Conservation (phyloP, 2,329 filamentous ascomycete species). For the Colletotrichum sp. region DNA sequence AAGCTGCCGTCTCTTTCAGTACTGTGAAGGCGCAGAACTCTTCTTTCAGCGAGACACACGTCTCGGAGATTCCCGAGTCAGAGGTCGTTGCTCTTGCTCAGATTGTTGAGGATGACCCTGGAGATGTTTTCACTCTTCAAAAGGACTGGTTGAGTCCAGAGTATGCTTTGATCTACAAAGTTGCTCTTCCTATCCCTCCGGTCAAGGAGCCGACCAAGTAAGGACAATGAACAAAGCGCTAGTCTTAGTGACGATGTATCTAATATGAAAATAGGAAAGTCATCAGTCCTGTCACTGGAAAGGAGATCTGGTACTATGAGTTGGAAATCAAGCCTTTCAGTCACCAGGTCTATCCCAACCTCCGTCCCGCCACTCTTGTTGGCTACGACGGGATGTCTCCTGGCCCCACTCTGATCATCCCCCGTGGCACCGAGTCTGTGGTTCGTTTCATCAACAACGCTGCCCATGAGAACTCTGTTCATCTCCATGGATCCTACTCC, state of each 20-base stretch:
- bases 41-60: background rate
- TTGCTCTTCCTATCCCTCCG: constrained; percentile 48
- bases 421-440: constrained; percentile 49
- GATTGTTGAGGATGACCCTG: background rate
- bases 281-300: constrained; percentile 37
- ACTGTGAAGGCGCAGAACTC: background rate
- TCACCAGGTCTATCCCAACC: constrained; percentile 41
- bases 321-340: constrained; percentile 37
- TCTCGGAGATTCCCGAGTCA: background rate
- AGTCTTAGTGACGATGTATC: background rate
- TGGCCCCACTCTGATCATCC: constrained; percentile 53
- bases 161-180: constrained; percentile 27
- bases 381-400: constrained; percentile 56
- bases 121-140: background rate
- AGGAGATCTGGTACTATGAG: constrained; percentile 40
- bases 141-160: constrained; percentile 26
- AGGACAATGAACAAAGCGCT: constrained; percentile 9
- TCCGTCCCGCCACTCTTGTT: constrained; percentile 27
- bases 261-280: constrained; percentile 27
- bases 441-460: constrained; percentile 57
- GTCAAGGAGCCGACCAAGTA: constrained; percentile 46
- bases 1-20: background rate
- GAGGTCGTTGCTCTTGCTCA: constrained; percentile 1
- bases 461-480: constrained; percentile 48
- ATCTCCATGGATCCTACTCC: constrained; percentile 61